These are phyloP conservation scores for Lecanicillium sp. DNA, from an alignment of 2,329 filamentous ascomycete species.

Conservation along the genomic window DNA sequence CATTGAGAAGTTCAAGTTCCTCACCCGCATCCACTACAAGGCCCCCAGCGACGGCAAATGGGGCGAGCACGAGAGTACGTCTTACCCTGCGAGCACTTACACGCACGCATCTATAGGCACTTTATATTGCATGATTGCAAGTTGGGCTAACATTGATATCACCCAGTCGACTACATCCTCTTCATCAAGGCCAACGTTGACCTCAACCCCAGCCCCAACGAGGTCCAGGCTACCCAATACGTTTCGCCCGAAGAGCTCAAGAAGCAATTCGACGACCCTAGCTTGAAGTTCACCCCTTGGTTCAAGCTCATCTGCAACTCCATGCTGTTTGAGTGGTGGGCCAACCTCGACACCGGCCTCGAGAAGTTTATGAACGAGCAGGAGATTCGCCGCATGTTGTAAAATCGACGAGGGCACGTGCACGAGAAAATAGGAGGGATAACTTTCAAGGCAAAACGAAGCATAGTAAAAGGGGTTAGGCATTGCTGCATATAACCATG, in stretches of 20 bases:
- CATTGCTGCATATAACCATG: too few species aligned
- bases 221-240: constrained; percentile 78
- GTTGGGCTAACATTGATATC: neutral
- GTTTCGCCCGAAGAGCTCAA: constrained; percentile 78
- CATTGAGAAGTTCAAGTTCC: constrained; percentile 82
- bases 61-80: constrained; percentile 96
- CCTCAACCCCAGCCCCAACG: constrained; percentile 74
- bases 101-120: too few species aligned
- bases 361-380: constrained; percentile 82
- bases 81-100: neutral
- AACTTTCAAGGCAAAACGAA: too few species aligned
- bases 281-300: constrained; percentile 89
- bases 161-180: constrained; percentile 88
- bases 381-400: constrained; percentile 75
- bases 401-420: too few species aligned
- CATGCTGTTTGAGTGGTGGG: constrained; percentile 98
- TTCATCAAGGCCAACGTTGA: constrained; percentile 95
- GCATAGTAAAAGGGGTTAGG: too few species aligned
- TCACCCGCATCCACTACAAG: constrained; percentile 97
- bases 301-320: constrained; percentile 98
- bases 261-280: constrained; percentile 73
- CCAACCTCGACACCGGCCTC: constrained; percentile 69
- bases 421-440: too few species aligned
- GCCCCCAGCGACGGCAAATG: constrained; percentile 95
- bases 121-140: too few species aligned